Base-by-base conservation (phyloP, 768 basidiomycete genomes). In the Neoboletus brunneissimus region DNA sequence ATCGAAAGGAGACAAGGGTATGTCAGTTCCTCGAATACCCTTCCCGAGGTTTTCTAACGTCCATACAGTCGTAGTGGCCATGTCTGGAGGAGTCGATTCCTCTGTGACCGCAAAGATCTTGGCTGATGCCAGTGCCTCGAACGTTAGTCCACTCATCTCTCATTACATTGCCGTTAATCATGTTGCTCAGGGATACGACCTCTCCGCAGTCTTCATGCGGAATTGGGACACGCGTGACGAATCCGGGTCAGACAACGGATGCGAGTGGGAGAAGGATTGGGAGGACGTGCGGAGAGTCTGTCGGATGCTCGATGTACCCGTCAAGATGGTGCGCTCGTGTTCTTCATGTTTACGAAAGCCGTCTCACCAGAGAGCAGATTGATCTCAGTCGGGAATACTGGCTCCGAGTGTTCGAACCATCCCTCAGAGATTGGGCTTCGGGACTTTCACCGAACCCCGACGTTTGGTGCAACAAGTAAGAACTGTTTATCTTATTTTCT, bases 211-310 rank as follows among this genome's bases (percentile, higher is more conserved):
- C 1, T 98, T 88, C 71, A 98, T 98, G 95, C 83, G 92, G 22
- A 98, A 98, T 57, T 98, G 95, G 95, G 90, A 93, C 63, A 88
- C 87, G 3, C 79, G 87, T 40, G 90, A 94, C 65, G 92, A 94
- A 72, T 83, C 79, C 25, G 87, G 83, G 18, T 81, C 85, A 0
- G 89, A 89, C 65, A 78, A 76, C n/a, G 89, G 90, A 4, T 98
- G 95, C 63, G 91, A 94, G 70, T 98, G 95, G 95, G 88, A 98
- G 73, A 88, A 85, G 56, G 95, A 98, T 64, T 97, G 90, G 89
- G 83, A 88, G 57, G 93, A 96, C 68, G 95, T 97, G 1, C 87
- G 87, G 64, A 75, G 77, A 18, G 90, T 97, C 13, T 94, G 93
- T 67, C 80, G 74, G 49, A 75, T 81, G 62, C 79, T 88, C 23